Evolutionary conservation across 1,139 yeast genomes (phyloP).

Genomic region (Geotrichum histeridarum): DNA sequence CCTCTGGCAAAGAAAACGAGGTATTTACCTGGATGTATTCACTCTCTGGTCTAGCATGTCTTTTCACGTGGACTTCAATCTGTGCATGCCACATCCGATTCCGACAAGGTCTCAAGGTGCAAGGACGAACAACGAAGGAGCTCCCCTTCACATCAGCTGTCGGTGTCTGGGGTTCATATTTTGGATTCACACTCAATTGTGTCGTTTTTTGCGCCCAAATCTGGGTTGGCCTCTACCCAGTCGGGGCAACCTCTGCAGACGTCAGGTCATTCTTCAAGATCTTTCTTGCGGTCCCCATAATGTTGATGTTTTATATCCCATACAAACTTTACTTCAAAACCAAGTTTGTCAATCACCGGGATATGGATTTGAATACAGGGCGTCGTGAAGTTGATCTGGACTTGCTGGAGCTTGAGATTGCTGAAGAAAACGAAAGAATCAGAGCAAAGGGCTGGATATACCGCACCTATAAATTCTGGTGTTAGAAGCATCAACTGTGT

Average conservation of each 20-base stretch:
- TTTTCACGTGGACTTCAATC: conserved; percentile 81
- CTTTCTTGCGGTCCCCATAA: conserved; percentile 51
- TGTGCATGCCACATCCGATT: conserved; percentile 72
- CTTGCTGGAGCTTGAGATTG: conserved; percentile 45
- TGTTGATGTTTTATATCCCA: conserved; percentile 45
- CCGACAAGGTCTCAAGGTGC: conserved; percentile 62
- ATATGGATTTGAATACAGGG: conserved; percentile 49
- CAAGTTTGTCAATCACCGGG: conserved; percentile 42
- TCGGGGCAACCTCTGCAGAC: conserved; percentile 34
- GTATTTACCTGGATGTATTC: conserved; percentile 81
- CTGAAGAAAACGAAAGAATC: conserved; percentile 41
- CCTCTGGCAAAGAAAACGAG: conserved; percentile 59
- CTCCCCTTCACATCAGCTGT: conserved; percentile 63
- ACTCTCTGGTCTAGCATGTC: conserved; percentile 74
- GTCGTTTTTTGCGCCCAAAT: conserved; percentile 26
- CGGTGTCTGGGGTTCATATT: conserved; percentile 62
- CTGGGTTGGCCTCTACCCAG: conserved; percentile 71
- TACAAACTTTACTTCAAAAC: conserved; percentile 48
- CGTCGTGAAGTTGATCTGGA: conserved; percentile 51
- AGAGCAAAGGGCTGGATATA: conserved; percentile 35
- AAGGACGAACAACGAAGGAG: conserved; percentile 62
- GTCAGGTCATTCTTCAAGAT: conserved; percentile 49
- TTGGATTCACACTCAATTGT: background rate
- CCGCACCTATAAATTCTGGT: conserved; percentile 41
- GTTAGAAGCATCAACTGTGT: conserved; percentile 29